Evolutionary conservation across 202 grass and related monocot genomes (phyloP), one percentile per base, ranked within the genome.

Genomic region (Setaria italica): DNA sequence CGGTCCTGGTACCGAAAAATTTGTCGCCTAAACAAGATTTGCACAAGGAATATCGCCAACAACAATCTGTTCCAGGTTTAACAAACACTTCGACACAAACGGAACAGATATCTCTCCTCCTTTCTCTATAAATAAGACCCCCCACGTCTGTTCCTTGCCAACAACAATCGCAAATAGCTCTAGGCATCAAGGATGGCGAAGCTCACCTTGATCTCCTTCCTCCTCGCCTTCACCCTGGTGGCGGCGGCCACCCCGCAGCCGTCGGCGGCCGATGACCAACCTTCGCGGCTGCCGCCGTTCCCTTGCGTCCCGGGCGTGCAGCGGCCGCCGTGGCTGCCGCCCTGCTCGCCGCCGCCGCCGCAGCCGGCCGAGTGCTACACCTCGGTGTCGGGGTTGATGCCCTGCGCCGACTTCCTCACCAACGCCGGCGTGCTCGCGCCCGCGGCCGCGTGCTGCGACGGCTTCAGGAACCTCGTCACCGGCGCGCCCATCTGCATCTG

Each of bases 381-480:
- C 3, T 20, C 73, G 35, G 3, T 85, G 11, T 33, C 55, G 60
- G 15, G 11, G 37, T 2, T 77, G 62, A 77, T 47, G 82, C 62
- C 82, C 3, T 77, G 82, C 62, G 66, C 66, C 6, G 73, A 75
- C 19, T 84, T 19, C 70, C 33, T 84, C 7, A 84, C 70, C 49
- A 34, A 48, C 49, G 33, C 4, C 39, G 33, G 10, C 9, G 72
- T 66, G 39, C 1, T 11, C 1, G 20, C 46, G 45, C 81, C 81
- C 11, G 19, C 82, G 3, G 16, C 2, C 46, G 63, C 46, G 12
- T 84, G 59, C 59, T 84, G 82, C 34, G 70, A 65, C 34, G 82
- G 71, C 12, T 11, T 66, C 71, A 66, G 17, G 34, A 48, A 14
- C 0, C 16, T 82, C 13, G 5, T 72, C 14, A 8, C 43, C 1